A percentile compares a stretch with the other conserved stretches of the same genome.
Evolutionary conservation across 2,329 filamentous ascomycete genomes (phyloP).

Genomic region (Fusarium praegraminearum): DNA sequence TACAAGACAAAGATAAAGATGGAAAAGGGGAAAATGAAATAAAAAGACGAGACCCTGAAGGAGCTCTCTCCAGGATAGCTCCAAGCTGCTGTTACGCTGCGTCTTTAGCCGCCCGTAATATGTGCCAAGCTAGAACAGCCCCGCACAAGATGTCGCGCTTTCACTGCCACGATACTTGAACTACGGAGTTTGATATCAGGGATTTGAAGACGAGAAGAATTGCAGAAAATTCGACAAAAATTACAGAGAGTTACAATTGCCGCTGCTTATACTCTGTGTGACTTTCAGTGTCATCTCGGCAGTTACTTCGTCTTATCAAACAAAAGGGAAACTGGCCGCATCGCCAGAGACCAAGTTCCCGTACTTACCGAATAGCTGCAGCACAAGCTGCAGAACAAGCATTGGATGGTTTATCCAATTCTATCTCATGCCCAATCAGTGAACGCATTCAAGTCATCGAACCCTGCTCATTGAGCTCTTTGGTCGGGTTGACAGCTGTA

Average conservation of each 20-base stretch:
- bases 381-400: neutral
- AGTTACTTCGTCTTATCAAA: conserved; percentile 8
- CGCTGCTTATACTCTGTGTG: neutral
- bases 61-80: conserved; percentile 21
- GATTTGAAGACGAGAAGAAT: neutral
- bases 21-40: conserved; percentile 7
- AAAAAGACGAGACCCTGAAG: conserved; percentile 14
- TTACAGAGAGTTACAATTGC: neutral
- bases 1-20: conserved; percentile 4
- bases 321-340: conserved; percentile 9
- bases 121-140: conserved; percentile 38
- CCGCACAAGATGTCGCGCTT: conserved; percentile 31
- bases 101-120: conserved; percentile 39
- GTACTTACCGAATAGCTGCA: conserved; percentile 13
- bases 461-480: conserved; percentile 7
- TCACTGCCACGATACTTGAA: conserved; percentile 13
- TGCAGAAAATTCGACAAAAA: neutral
- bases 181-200: conserved; percentile 9
- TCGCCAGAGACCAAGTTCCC: conserved; percentile 30
- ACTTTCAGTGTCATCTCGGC: neutral
- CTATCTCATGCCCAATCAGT: conserved; percentile 27
- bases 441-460: conserved; percentile 16
- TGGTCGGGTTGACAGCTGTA: conserved; percentile 25
- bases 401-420: conserved; percentile 6
- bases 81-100: conserved; percentile 24